These are phyloP conservation scores for Saururus chinensis DNA, from an alignment of 164 flowering plant species.

Conservation along the genomic window DNA sequence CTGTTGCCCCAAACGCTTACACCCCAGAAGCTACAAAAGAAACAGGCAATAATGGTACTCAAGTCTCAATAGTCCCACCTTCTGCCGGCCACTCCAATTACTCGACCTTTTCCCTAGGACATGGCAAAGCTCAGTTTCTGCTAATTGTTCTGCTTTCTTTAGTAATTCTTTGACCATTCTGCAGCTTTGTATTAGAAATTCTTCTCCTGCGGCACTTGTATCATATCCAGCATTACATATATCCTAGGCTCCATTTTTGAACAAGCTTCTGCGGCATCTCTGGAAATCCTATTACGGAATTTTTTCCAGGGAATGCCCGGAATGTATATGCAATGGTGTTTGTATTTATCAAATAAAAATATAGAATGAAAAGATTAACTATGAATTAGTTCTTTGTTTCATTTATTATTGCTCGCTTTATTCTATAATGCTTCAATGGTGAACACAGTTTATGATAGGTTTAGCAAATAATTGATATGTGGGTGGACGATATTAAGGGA, in stretches of 20 bases:
- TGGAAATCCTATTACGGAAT: not conserved
- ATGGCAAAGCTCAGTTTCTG: not conserved
- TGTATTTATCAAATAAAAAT: not conserved
- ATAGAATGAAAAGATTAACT: not conserved
- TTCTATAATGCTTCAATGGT: not conserved
- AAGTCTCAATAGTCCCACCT: slow-evolving; percentile 15
- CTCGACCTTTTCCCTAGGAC: not conserved
- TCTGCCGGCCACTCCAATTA: slow-evolving; percentile 1
- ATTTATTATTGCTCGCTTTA: too few relatives aligned
- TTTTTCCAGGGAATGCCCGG: not conserved
- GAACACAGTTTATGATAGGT: not conserved
- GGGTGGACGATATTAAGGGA: too few relatives aligned
- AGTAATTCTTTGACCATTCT: slow-evolving; percentile 9
- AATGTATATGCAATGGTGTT: not conserved
- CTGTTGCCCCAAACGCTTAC: slow-evolving; percentile 16
- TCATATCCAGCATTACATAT: not conserved
- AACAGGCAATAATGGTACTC: slow-evolving; percentile 10
- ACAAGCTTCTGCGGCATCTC: not conserved
- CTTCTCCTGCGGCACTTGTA: not conserved
- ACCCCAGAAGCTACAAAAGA: slow-evolving; percentile 26
- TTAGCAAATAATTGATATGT: too few relatives aligned
- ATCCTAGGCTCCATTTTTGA: not conserved
- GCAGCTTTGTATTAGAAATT: too few relatives aligned
- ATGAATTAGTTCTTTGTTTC: not conserved
- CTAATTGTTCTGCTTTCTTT: slow-evolving; percentile 3